Evolutionary conservation across 371 early-diverging fungal species (phyloP), one percentile per base, ranked within the genome.

Genomic region (Mucor indicus): DNA sequence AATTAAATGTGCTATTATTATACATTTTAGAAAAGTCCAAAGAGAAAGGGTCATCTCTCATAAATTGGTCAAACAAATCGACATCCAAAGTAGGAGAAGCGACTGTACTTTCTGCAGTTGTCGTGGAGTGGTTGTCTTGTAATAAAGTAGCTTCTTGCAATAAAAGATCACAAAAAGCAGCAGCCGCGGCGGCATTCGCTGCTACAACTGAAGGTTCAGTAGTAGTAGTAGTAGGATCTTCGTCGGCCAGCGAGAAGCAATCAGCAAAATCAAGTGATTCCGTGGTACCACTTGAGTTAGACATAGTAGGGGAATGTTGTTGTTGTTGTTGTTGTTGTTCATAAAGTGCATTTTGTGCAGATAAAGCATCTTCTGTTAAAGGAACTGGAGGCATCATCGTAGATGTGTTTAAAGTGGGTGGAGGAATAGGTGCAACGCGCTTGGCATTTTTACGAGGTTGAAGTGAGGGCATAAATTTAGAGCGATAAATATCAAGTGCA

Each of bases 221-320:
- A 19, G 43, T 27, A n/a, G n/a, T n/a, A n/a, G n/a, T n/a, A n/a
- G n/a, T n/a, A n/a, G n/a, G n/a, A 29, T 48, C 53, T 49, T 68
- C 69, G 15, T 69, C 74, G 55, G 57, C 64, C 62, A 69, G 64
- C 58, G 69, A 73, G 62, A 72, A 69, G 42, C 74, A 73, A 48
- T 73, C 74, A n/a, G 55, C 60, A 45, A 73, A 69, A 40, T 73
- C 74, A 16, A 69, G 60, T 9, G 73, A 60, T 15, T 56, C 66
- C 6, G 73, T 69, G 0, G 69, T 50, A 9, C 64, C 60, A 41
- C 64, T 62, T 24, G 50, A 50, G 9, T 50, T 59, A 4, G 63
- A 54, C 48, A 58, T 57, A 10, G 55, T 49, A 32, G 54, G 57
- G 1, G 54, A 63, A 23, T 43, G 44, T 2, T 31, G 23, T 25